Evolutionary conservation across 164 flowering plant genomes (phyloP), one percentile per base, ranked within the genome.

Genomic region (Macadamia integrifolia): DNA sequence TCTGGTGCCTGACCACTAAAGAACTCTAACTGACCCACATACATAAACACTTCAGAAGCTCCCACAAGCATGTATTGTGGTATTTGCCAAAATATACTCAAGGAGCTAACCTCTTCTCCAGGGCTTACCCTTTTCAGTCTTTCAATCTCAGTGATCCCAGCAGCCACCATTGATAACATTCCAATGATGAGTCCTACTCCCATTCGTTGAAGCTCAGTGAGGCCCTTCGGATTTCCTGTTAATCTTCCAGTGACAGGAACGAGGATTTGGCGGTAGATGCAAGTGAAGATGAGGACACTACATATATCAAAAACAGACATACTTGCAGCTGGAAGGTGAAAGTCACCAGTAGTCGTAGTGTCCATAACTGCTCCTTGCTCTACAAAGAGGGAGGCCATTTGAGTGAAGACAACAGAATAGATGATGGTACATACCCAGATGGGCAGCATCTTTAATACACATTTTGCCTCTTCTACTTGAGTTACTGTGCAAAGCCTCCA

Each of bases 321-420:
- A 78, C 97, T 88, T 0, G 98, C 97, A 0, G 98, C 89, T 0
- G 98, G 98, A 52, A 93, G 61, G 66, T 72, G 84, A 75, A 93
- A 87, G 18, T 67, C 66, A 9, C 84, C 87, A 2, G 83, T 46
- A 35, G n/a, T 49, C 6, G 46, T 84, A 40, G 40, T 35, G 61
- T 84, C 66, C 98, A 93, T 93, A 14, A 79, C 86, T 9, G 77
- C 91, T 1, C 98, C 98, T 82, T 93, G 98, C 72, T 89, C 94
- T 5, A 93, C 97, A 50, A 93, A 93, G 10, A 93, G 83, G 40
- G 98, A 93, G 12, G 96, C 96, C 98, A 93, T 93, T 71, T 93
- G 98, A 3, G 98, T 88, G 83, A 89, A 93, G 66, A 88, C 77
- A 0, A 91, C 98, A 0, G 94, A 91, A 80, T 93, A 93, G 9